Evolutionary conservation across 2,329 filamentous ascomycete species (phyloP).

Genomic region (Rhytidhysteron rufulum): DNA sequence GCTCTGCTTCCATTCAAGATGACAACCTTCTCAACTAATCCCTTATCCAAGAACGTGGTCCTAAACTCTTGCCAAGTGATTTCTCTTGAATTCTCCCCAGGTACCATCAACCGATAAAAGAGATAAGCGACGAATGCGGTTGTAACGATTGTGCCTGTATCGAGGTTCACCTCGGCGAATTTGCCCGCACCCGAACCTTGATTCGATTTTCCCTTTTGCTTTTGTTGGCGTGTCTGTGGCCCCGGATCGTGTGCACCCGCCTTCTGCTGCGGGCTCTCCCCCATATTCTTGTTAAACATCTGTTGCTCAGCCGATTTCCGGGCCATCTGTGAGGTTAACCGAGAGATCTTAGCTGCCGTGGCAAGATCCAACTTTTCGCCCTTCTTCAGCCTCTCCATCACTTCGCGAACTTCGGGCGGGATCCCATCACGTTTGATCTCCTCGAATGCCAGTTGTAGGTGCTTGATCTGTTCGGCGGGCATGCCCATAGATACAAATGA

Average conservation of each 20-base stretch:
- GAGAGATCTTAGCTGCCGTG: constrained; percentile 58
- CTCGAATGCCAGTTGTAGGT: constrained; percentile 58
- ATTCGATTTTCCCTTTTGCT: constrained; percentile 15
- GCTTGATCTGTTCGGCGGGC: constrained; percentile 58
- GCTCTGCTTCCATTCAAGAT: constrained; percentile 76
- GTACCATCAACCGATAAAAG: constrained; percentile 62
- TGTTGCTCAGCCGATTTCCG: constrained; percentile 44
- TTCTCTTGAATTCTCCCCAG: constrained; percentile 65
- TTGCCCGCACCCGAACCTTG: constrained; percentile 37
- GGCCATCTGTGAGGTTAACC: constrained; percentile 55
- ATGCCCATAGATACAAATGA: constrained; percentile 54
- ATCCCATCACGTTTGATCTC: constrained; percentile 66
- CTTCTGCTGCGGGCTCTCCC: constrained; percentile 38
- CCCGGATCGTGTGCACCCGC: constrained; percentile 44
- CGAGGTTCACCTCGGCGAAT: constrained; percentile 49
- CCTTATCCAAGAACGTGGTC: constrained; percentile 91
- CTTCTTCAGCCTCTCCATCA: constrained; percentile 54
- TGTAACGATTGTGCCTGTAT: constrained; percentile 54
- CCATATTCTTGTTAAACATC: constrained; percentile 19
- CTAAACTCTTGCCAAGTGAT: constrained; percentile 98
- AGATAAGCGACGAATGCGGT: constrained; percentile 60
- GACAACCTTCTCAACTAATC: constrained; percentile 86
- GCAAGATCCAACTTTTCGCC: constrained; percentile 49
- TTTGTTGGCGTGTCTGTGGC: constrained; percentile 31
- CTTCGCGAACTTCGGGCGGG: constrained; percentile 63